Conservation (phyloP, 352 stramenopile species). For the Phytophthora europaea region DNA sequence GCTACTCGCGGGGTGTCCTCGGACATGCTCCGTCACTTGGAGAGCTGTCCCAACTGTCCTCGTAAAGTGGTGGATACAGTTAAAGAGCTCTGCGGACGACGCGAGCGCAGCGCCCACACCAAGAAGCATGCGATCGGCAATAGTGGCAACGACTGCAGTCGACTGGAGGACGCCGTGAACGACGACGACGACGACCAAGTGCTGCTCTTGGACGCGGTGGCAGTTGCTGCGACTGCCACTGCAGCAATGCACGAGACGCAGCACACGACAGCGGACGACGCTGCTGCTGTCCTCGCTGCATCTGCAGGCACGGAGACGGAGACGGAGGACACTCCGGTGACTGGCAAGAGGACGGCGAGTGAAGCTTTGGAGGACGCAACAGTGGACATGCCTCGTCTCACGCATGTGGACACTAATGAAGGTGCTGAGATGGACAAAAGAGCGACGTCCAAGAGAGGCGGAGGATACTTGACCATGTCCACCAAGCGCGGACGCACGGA, state of each 20-base stretch:
- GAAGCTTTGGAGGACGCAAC: slow-evolving; percentile 23
- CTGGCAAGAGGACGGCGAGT: slow-evolving; percentile 27
- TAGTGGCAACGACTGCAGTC: background rate
- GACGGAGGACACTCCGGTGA: background rate
- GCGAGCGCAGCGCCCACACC: slow-evolving; percentile 42
- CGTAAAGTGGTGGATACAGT: slow-evolving; percentile 68
- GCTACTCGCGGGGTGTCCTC: slow-evolving; percentile 80
- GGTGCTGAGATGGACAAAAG: slow-evolving; percentile 8
- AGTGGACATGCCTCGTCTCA: slow-evolving; percentile 15
- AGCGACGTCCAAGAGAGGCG: slow-evolving; percentile 6
- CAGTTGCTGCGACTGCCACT: background rate
- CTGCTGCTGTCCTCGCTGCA: slow-evolving; percentile 2
- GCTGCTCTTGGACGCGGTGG: slow-evolving; percentile 32
- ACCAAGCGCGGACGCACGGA: slow-evolving; percentile 31
- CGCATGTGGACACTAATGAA: slow-evolving; percentile 1
- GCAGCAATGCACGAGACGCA: slow-evolving; percentile 4
- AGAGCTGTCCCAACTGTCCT: slow-evolving; percentile 80
- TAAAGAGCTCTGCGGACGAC: slow-evolving; percentile 63
- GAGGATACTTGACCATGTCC: slow-evolving; percentile 10
- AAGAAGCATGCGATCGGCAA: slow-evolving; percentile 28
- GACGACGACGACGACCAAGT: slow-evolving; percentile 30
- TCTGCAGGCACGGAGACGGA: background rate
- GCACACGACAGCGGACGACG: slow-evolving; percentile 18
- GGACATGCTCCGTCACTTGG: slow-evolving; percentile 86
- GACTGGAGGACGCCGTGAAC: slow-evolving; percentile 7